Conservation (phyloP, 2,329 filamentous ascomycete genomes). For the Waltergamsia citrina region DNA sequence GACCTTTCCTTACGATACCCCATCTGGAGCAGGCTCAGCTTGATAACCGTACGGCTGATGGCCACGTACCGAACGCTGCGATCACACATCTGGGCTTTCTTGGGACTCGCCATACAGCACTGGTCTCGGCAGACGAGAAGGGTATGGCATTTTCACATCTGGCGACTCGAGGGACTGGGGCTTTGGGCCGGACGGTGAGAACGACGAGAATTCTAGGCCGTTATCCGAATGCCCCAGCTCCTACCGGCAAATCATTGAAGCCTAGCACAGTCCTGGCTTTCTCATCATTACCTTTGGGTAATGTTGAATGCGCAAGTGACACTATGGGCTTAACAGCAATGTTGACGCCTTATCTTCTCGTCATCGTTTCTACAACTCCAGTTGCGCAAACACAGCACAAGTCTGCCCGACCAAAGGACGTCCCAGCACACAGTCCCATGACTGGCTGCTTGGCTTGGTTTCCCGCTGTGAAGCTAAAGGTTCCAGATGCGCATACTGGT, state of each 20-base stretch:
- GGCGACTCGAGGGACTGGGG: slow-evolving; percentile 80
- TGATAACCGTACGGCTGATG: slow-evolving; percentile 62
- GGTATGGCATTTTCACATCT: slow-evolving; percentile 99
- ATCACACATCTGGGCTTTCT: slow-evolving; percentile 92
- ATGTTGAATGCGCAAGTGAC: slow-evolving; percentile 82
- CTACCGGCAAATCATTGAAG: slow-evolving; percentile 60
- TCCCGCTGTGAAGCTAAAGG: slow-evolving; percentile 86
- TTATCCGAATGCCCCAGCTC: slow-evolving; percentile 66
- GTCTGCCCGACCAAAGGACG: slow-evolving; percentile 79
- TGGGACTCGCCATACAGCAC: slow-evolving; percentile 83
- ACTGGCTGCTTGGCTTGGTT: slow-evolving; percentile 97
- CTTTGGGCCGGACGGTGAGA: slow-evolving; percentile 77
- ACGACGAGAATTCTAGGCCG: slow-evolving; percentile 84
- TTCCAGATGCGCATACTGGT: slow-evolving; percentile 54
- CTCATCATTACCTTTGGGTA: slow-evolving; percentile 83
- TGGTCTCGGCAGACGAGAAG: slow-evolving; percentile 88
- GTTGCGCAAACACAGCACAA: slow-evolving; percentile 96
- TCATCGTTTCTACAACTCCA: slow-evolving; percentile 95
- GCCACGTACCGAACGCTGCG: slow-evolving; percentile 68
- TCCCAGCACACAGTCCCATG: slow-evolving; percentile 81
- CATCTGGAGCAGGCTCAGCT: slow-evolving; percentile 60
- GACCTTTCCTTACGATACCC: slow-evolving; percentile 81
- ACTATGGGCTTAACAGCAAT: slow-evolving; percentile 86
- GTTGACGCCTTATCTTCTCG: slow-evolving; percentile 87
- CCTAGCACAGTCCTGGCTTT: slow-evolving; percentile 94